Evolutionary conservation across 2,329 filamentous ascomycete genomes (phyloP).

Genomic region (Fusarium coffeatum): DNA sequence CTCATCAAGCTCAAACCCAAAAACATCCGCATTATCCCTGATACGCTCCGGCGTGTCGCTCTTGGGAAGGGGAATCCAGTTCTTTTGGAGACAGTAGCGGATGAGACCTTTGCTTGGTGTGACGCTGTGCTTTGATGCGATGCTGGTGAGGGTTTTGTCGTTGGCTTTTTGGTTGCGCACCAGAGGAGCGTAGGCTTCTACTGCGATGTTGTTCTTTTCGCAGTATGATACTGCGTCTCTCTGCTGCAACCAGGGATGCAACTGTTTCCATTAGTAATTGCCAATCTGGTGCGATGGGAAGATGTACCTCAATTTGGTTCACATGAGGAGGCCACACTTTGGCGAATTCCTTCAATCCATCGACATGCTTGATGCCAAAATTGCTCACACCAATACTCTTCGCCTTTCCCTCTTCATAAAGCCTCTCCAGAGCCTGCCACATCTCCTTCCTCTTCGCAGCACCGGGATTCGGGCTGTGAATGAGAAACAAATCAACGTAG

Average conservation of each 20-base stretch:
- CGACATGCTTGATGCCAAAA: constrained; percentile 74
- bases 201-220: constrained; percentile 78
- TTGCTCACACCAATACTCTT: constrained; percentile 78
- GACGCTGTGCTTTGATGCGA: constrained; percentile 69
- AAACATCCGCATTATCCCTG: constrained; percentile 68
- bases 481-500: constrained; percentile 76
- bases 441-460: constrained; percentile 67
- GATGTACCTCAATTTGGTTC: constrained; percentile 74
- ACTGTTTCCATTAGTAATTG: constrained; percentile 64
- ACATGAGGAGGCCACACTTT: constrained; percentile 74
- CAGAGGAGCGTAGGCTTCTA: constrained; percentile 53
- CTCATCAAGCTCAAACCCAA: constrained; percentile 65
- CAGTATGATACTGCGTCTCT: constrained; percentile 60
- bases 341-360: constrained; percentile 72
- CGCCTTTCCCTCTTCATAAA: constrained; percentile 68
- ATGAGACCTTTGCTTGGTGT: constrained; percentile 72
- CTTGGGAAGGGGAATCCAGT: constrained; percentile 74
- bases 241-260: constrained; percentile 75
- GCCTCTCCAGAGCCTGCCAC: constrained; percentile 73
- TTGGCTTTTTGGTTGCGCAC: constrained; percentile 52
- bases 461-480: constrained; percentile 72
- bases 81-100: constrained; percentile 75
- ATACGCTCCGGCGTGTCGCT: constrained; percentile 71
- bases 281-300: too few relatives aligned
- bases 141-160: constrained; percentile 65